These are phyloP conservation scores for Quillaja saponaria DNA, from an alignment of 306 rosid genomes.

Conservation along the genomic window DNA sequence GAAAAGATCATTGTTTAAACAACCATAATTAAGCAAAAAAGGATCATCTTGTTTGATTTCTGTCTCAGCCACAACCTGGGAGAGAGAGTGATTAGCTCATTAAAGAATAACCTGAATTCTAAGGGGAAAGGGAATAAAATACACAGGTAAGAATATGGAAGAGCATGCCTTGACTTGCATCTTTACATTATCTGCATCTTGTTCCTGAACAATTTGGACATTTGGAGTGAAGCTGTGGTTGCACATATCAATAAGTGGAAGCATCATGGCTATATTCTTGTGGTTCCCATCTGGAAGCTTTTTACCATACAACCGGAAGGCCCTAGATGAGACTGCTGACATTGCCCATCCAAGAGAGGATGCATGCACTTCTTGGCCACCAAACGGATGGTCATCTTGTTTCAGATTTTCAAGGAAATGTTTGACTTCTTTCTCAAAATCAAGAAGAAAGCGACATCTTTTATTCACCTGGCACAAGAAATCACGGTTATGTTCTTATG, in stretches of 20 bases:
- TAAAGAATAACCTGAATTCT: constrained; percentile 18
- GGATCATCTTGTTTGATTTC: constrained; percentile 59
- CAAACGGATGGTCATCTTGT: constrained; percentile 72
- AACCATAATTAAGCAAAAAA: constrained; percentile 73
- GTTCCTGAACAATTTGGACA: constrained; percentile 79
- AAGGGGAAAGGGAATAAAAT: not conserved
- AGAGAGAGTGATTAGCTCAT: constrained; percentile 27
- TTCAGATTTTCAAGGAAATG: constrained; percentile 46
- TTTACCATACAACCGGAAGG: constrained; percentile 73
- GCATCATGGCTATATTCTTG: constrained; percentile 75
- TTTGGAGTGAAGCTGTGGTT: constrained; percentile 89
- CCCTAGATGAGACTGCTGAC: constrained; percentile 95
- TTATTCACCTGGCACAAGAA: constrained; percentile 75
- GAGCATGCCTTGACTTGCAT: constrained; percentile 70
- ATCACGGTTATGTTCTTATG: constrained; percentile 11
- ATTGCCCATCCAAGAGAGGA: constrained; percentile 98
- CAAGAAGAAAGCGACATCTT: constrained; percentile 93
- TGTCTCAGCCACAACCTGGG: constrained; percentile 87
- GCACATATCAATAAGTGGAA: constrained; percentile 97
- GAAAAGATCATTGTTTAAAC: constrained; percentile 77
- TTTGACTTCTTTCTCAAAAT: constrained; percentile 71
- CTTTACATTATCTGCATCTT: constrained; percentile 43
- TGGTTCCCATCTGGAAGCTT: constrained; percentile 48
- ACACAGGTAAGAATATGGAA: constrained; percentile 6
- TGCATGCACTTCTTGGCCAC: constrained; percentile 78